A percentile compares a stretch with the other conserved stretches of the same genome.
Conservation (phyloP, 2,329 filamentous ascomycete genomes). For the Penicillium corylophilum region DNA sequence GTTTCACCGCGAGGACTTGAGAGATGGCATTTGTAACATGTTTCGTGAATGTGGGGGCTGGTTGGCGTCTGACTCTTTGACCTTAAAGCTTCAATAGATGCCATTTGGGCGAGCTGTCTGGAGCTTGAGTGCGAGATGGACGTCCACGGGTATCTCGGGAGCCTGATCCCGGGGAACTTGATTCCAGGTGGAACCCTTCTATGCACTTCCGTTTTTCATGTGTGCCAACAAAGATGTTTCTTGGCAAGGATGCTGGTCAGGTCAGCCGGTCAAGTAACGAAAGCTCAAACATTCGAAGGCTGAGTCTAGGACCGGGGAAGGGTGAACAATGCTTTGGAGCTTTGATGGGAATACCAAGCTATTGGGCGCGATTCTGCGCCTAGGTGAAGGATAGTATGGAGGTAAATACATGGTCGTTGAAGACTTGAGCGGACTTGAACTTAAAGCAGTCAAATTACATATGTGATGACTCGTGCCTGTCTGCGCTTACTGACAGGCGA, state of each 20-base stretch:
- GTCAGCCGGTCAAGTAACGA: not conserved
- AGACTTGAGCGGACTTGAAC: too few species aligned
- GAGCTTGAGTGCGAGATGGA: not conserved
- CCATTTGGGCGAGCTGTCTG: not conserved
- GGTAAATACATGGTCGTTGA: too few species aligned
- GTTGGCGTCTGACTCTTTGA: not conserved
- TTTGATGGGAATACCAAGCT: not conserved
- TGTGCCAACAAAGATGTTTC: not conserved
- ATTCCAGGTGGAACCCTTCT: not conserved
- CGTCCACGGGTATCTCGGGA: not conserved
- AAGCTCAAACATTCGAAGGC: not conserved
- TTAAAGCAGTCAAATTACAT: too few species aligned
- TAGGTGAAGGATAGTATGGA: too few species aligned
- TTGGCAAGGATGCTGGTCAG: not conserved
- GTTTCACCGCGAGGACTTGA: not conserved
- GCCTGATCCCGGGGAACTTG: not conserved
- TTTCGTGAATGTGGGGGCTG: too few species aligned
- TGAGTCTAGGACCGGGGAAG: not conserved
- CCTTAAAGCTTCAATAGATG: not conserved
- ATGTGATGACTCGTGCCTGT: too few species aligned
- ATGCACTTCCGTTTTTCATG: not conserved
- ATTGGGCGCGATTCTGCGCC: too few species aligned
- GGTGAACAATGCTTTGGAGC: not conserved
- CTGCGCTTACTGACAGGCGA: not conserved
- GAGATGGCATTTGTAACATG: not conserved